Evolutionary conservation across 2,329 filamentous ascomycete species (phyloP), one percentile per base, ranked within the genome.

Genomic region (Arthrinium phaeospermum): DNA sequence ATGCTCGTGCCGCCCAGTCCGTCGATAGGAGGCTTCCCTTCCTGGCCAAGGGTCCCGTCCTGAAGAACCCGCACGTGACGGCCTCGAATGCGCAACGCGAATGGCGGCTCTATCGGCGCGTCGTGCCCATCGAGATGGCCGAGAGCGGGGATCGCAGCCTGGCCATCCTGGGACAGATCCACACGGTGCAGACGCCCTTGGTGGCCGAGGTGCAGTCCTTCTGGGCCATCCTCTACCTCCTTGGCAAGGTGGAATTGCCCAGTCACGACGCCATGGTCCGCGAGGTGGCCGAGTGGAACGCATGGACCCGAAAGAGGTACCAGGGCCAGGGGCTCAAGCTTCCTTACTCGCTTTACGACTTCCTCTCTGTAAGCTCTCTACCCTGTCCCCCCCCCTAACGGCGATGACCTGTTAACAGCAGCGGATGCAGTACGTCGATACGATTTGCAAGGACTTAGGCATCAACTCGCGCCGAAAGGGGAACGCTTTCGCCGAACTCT

Each of bases 201-300:
- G 72, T 80, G 13, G 73, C 78, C 1, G 78, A 80, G 70, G 74
- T 81, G 12, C 80, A 82, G 72, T 74, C 79, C 1, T 73, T 82
- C 34, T 82, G 80, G 80, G 79, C 74, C 2, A 75, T 80, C 67
- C 44, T 75, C 5, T 82, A 78, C 67, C 72, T 82, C 4, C 74
- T 78, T 5, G 80, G 79, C 13, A 72, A 78, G 47, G 45, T 81
- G n/a, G 74, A 78, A 14, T 68, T 81, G n/a, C 81, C 80, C 3
- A 69, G 72, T 22, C 69, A 74, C 4, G 74, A 77, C 13, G 72
- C 73, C 4, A 81, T 81, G 79, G 76, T 71, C 2, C 70, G 72
- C 37, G 81, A 82, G 70, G 76, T 80, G 27, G 76, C 81, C 4
- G 72, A 74, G n/a, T 81, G 77, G 77, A 81, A 81, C 71, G 77